These are phyloP conservation scores for Cladosporium sp. DNA, from an alignment of 2,329 filamentous ascomycete species.

Conservation along the genomic window DNA sequence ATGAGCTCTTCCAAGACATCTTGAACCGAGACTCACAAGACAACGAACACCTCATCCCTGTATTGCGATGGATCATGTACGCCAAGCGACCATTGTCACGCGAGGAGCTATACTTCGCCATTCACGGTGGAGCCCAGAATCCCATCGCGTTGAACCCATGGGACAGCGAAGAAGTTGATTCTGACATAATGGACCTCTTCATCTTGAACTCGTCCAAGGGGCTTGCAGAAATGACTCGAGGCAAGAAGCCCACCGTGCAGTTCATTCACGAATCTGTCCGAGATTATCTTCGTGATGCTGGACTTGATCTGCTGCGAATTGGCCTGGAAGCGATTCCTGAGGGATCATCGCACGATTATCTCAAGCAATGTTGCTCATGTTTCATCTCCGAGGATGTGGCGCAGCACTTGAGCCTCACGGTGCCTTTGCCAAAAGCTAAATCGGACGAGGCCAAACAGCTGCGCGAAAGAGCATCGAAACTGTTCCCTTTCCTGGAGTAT, in stretches of 20 bases:
- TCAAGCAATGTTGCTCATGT: no score
- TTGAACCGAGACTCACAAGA: conserved; percentile 26
- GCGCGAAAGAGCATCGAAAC: no score
- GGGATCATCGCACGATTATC: no score
- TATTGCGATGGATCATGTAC: conserved; percentile 52
- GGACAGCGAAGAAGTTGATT: conserved; percentile 19
- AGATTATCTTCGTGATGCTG: conserved; percentile 42
- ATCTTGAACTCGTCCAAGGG: conserved; percentile 48
- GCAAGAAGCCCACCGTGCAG: conserved; percentile 36
- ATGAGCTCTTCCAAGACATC: conserved; percentile 9
- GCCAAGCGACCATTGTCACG: conserved; percentile 40
- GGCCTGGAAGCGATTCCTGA: no score
- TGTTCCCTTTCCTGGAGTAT: no score
- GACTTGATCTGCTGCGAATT: conserved; percentile 18
- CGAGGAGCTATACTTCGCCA: conserved; percentile 44
- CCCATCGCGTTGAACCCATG: conserved; percentile 11
- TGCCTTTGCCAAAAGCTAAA: no score
- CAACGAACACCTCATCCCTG: conserved; percentile 31
- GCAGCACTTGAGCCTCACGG: no score
- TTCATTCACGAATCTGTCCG: conserved; percentile 52
- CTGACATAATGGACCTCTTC: conserved; percentile 28
- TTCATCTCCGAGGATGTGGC: no score
- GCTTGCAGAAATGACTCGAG: conserved; percentile 40
- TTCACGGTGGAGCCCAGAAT: conserved; percentile 27
- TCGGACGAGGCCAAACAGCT: no score